A percentile compares a stretch with the other conserved stretches of the same genome.
Evolutionary conservation across 352 stramenopile species (phyloP).

Genomic region (Globisporangium iwayamae): DNA sequence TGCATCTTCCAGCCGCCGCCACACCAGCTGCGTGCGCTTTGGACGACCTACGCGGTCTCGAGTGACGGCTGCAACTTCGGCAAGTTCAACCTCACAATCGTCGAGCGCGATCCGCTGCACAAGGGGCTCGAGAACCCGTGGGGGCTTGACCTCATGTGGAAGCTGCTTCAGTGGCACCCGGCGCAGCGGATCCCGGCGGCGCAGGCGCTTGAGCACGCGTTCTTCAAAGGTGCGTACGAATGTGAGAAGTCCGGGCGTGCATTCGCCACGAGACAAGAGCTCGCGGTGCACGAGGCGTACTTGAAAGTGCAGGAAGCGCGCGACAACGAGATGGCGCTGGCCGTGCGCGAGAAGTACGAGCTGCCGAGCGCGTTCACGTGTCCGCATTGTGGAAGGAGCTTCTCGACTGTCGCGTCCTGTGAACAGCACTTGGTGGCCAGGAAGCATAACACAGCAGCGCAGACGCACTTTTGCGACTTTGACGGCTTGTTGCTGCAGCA

Average conservation of each 20-base stretch:
- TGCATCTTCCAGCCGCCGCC: constrained; percentile 73
- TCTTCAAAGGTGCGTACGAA: constrained; percentile 80
- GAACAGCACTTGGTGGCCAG: constrained; percentile 54
- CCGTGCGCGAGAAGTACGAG: constrained; percentile 57
- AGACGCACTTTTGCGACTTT: constrained; percentile 58
- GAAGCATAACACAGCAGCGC: constrained; percentile 24
- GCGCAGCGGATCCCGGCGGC: constrained; percentile 76
- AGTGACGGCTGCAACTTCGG: constrained; percentile 83
- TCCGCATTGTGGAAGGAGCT: constrained; percentile 55
- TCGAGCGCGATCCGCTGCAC: constrained; percentile 87
- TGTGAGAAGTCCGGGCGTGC: constrained; percentile 50
- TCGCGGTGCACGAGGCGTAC: constrained; percentile 61
- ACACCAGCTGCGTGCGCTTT: constrained; percentile 52
- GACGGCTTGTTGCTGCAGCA: constrained; percentile 27
- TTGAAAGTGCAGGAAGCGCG: constrained; percentile 43
- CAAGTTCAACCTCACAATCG: constrained; percentile 91
- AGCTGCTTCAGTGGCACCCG: constrained; percentile 92
- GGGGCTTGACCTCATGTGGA: constrained; percentile 92
- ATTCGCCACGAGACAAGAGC: constrained; percentile 64
- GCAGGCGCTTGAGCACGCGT: constrained; percentile 82
- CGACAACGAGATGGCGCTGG: constrained; percentile 47
- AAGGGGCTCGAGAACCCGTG: constrained; percentile 81
- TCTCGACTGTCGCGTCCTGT: constrained; percentile 60
- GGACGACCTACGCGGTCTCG: constrained; percentile 65
- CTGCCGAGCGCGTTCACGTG: constrained; percentile 48